Percentiles rank a stretch among this genome's conserved stretches.
Evolutionary conservation across 345 rosid species (phyloP).

Genomic region (Heritiera littoralis): DNA sequence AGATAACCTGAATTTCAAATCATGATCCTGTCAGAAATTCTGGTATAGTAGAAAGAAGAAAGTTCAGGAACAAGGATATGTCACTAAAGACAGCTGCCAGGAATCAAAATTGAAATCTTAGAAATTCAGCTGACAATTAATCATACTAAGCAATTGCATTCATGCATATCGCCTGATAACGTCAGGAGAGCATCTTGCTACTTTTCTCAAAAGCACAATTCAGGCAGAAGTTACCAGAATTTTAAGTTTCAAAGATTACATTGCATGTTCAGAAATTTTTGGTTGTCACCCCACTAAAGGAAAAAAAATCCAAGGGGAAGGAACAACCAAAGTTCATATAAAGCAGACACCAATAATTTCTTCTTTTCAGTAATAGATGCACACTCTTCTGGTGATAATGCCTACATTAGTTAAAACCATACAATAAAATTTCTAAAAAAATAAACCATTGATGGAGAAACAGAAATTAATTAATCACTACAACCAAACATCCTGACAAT

Average conservation of each 20-base stretch:
- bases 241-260: neutral
- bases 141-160: neutral
- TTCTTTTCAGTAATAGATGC: neutral
- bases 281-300: neutral
- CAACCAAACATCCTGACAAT: neutral
- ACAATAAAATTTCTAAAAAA: no score
- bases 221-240: conserved; percentile 1
- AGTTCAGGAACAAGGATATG: neutral
- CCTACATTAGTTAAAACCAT: neutral
- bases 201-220: conserved; percentile 2
- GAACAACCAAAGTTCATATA: neutral
- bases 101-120: conserved; percentile 14
- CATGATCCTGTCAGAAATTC: conserved; percentile 8
- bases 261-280: neutral
- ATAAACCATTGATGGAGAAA: neutral
- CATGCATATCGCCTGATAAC: neutral
- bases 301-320: neutral
- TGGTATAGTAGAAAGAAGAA: conserved; percentile 11
- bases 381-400: neutral
- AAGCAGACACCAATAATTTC: neutral
- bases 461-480: neutral
- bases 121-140: neutral
- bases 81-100: neutral
- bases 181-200: neutral
- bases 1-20: conserved; percentile 56